phyloP scores from a whole-genome alignment of 108 stramenopile genomes.

The Nitzschia inconspicua region DNA sequence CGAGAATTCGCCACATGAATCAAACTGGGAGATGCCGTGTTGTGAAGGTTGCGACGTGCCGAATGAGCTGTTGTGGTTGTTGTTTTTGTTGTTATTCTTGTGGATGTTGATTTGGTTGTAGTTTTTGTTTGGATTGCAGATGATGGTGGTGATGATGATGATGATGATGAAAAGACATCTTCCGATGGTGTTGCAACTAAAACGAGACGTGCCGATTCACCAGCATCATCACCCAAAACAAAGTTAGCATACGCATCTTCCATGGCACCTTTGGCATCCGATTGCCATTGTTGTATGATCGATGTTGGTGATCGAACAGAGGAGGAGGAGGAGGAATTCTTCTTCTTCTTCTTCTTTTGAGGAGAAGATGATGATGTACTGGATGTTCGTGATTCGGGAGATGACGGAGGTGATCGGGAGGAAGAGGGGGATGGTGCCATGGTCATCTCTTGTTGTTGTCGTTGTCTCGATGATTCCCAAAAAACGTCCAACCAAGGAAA shows the following conservation, averaged over 20 bases:
- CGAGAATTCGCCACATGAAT: background rate
- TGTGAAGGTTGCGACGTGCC: background rate
- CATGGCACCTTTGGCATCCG: slow-evolving; percentile 46
- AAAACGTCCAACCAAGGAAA: too few species aligned
- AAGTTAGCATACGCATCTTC: slow-evolving; percentile 68
- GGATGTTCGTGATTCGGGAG: too few species aligned
- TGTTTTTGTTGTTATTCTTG: background rate
- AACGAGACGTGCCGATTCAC: slow-evolving; percentile 56
- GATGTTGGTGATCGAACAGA: slow-evolving; percentile 8
- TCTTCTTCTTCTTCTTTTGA: too few species aligned
- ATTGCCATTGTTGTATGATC: slow-evolving; percentile 15
- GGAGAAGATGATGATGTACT: too few species aligned
- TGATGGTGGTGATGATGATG: background rate
- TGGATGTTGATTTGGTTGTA: background rate
- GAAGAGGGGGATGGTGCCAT: too few species aligned
- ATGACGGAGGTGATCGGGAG: too few species aligned
- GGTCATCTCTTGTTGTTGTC: too few species aligned
- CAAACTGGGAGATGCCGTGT: background rate
- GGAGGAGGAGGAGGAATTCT: too few species aligned
- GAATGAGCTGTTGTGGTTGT: background rate
- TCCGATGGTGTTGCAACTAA: slow-evolving; percentile 52
- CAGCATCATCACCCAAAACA: slow-evolving; percentile 79
- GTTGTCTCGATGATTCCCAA: too few species aligned
- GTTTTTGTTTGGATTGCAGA: background rate
- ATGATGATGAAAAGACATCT: background rate